Base-by-base conservation (phyloP, 768 basidiomycete genomes). In the Fomitopsis serialis region DNA sequence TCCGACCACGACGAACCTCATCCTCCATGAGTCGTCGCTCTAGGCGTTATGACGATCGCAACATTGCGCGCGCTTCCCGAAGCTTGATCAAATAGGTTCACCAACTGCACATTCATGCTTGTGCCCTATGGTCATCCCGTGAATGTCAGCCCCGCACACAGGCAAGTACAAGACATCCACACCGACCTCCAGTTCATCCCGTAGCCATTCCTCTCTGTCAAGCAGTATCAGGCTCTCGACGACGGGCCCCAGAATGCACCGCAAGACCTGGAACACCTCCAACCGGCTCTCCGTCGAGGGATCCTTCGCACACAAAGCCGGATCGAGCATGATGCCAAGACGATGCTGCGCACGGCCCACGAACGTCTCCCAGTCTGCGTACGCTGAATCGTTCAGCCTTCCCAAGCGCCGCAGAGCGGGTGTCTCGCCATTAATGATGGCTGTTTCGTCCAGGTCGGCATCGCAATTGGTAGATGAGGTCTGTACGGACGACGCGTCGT, bases 1-100 rank as follows among this genome's bases (percentile, higher is more conserved):
- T 11, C 5, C 29, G 29, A 32, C 6, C 29, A 32, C 29, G 29
- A 32, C 29, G 11, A 32, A 32, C 29, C 29, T 32, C 29, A 11
- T 32, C 29, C 29, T 11, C 29, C 11, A 32, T 32, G 6, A 11
- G 11, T n/a, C 29, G 6, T 32, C 11, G 29, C 29, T 11, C 23
- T 3, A 3, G 57, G 57, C 1, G 34, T 34, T 17, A 65, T 52
- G 45, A 85, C 68, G 32, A 89, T 70, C 7, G 80, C 86, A 52
- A 87, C 71, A 65, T 89, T 90, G 60, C 88, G 70, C 45, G 82
- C 86, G 64, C 88, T 90, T 42, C 85, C 87, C 2, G 77, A 78
- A 4, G 72, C 71, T 65, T 89, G 88, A 61, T 89, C 84, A 55
- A 91, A 90, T 40, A 91, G 62, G 64, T 87, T 89, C 2, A 88